Evolutionary conservation across 306 rosid genomes (phyloP).

Genomic region (Betula pendula): DNA sequence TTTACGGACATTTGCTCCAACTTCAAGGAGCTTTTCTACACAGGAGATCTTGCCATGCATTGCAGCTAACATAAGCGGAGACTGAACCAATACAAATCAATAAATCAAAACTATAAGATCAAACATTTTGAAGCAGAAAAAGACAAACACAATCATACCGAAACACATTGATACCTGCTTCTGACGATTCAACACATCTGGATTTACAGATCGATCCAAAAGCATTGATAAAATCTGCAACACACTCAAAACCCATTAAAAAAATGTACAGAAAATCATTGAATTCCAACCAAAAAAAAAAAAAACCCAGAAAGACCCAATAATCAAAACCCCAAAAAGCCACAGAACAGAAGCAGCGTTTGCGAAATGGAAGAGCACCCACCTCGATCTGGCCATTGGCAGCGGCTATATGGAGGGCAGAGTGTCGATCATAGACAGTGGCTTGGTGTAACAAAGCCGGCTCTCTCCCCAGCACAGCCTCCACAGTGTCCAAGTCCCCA

Average conservation of each 20-base stretch:
- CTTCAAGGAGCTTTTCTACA: slow-evolving; percentile 72
- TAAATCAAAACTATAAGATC: slow-evolving; percentile 4
- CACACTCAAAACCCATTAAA: slow-evolving; percentile 10
- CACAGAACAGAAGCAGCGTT: neutral
- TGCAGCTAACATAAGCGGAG: slow-evolving; percentile 98
- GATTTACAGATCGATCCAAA: slow-evolving; percentile 71
- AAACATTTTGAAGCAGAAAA: neutral
- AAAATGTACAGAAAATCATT: slow-evolving; percentile 3
- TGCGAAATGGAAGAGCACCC: slow-evolving; percentile 16
- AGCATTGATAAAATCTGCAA: slow-evolving; percentile 74
- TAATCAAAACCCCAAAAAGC: slow-evolving; percentile 1
- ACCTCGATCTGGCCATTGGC: slow-evolving; percentile 99
- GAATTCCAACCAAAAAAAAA: neutral
- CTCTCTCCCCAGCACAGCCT: slow-evolving; percentile 45
- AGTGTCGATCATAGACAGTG: slow-evolving; percentile 82
- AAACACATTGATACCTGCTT: slow-evolving; percentile 59
- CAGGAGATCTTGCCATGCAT: slow-evolving; percentile 91
- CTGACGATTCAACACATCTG: slow-evolving; percentile 89
- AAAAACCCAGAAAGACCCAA: slow-evolving; percentile 22
- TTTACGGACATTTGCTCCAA: slow-evolving; percentile 80
- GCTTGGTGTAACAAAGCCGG: slow-evolving; percentile 55
- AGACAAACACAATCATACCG: slow-evolving; percentile 10
- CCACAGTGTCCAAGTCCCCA: slow-evolving; percentile 61
- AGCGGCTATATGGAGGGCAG: slow-evolving; percentile 88
- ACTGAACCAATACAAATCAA: slow-evolving; percentile 53